phyloP scores from a whole-genome alignment of 768 basidiomycete species.

The Exidia glandulosa region DNA sequence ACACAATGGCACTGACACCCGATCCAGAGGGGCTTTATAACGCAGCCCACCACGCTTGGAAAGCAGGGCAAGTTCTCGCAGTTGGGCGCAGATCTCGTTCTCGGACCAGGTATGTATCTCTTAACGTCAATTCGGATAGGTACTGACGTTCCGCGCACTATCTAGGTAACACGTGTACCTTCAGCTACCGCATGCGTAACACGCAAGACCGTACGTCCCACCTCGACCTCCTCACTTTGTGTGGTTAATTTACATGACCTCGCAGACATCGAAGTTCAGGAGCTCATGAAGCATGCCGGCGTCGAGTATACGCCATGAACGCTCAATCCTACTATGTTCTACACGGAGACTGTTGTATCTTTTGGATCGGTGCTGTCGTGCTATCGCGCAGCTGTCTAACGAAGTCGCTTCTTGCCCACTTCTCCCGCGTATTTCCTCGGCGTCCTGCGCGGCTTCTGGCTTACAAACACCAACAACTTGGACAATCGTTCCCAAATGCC shows the following conservation, averaged over 20 bases:
- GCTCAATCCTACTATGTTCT: too few species aligned
- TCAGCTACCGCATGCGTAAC: background rate
- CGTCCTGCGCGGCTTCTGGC: too few species aligned
- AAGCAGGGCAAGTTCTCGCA: constrained; percentile 19
- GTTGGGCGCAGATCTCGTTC: constrained; percentile 28
- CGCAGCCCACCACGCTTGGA: constrained; percentile 13
- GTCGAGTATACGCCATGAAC: constrained; percentile 16
- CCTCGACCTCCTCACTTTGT: constrained; percentile 3
- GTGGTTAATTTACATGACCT: background rate
- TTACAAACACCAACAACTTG: too few species aligned
- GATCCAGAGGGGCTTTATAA: constrained; percentile 11
- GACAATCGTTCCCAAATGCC: too few species aligned
- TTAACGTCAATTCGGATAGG: background rate
- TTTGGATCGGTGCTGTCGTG: too few species aligned
- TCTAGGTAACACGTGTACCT: background rate
- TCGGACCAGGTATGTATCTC: constrained; percentile 7
- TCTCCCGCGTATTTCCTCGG: too few species aligned
- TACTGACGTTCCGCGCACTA: background rate
- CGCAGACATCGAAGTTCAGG: constrained; percentile 37
- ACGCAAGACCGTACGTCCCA: background rate
- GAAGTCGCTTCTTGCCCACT: too few species aligned
- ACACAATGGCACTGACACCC: too few species aligned
- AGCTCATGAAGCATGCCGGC: constrained; percentile 36
- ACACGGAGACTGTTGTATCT: too few species aligned
- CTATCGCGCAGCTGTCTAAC: too few species aligned